A percentile compares a stretch with the other conserved stretches of the same genome.
Conservation (phyloP, 345 rosid genomes). For the Citropsis articulata region DNA sequence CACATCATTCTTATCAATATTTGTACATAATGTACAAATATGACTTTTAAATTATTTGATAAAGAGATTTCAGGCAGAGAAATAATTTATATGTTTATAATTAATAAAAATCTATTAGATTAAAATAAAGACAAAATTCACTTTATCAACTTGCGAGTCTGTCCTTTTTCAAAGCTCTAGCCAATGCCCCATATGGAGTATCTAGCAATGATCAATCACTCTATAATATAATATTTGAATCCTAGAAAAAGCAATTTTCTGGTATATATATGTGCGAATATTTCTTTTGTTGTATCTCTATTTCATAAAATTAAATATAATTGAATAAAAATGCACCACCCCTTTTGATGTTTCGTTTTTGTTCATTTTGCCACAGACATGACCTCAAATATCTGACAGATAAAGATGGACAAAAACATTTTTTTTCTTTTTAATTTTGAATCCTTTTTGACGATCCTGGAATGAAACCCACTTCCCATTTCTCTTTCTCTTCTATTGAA, state of each 20-base stretch:
- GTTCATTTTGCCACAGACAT: conserved; percentile 19
- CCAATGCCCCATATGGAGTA: conserved; percentile 5
- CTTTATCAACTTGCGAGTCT: conserved; percentile 5
- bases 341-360: not conserved
- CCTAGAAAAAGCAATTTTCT: not conserved
- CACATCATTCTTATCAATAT: no score
- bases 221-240: not conserved
- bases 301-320: not conserved
- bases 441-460: no score
- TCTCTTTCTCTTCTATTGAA: conserved; percentile 15
- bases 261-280: not conserved
- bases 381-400: conserved; percentile 20
- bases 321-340: not conserved
- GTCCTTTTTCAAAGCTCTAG: not conserved
- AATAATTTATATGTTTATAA: not conserved
- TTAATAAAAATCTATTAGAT: not conserved
- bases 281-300: conserved; percentile 5
- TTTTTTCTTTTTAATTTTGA: not conserved
- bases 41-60: no score
- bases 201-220: not conserved
- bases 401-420: not conserved
- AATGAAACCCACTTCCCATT: conserved; percentile 15
- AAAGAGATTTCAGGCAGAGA: not conserved
- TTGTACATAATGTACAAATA: no score
- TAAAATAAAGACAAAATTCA: conserved; percentile 4